A percentile compares a stretch with the other conserved stretches of the same genome.
Evolutionary conservation across 1,284 basidiomycete species (phyloP).

Genomic region (Ceraceosorus bombacis): DNA sequence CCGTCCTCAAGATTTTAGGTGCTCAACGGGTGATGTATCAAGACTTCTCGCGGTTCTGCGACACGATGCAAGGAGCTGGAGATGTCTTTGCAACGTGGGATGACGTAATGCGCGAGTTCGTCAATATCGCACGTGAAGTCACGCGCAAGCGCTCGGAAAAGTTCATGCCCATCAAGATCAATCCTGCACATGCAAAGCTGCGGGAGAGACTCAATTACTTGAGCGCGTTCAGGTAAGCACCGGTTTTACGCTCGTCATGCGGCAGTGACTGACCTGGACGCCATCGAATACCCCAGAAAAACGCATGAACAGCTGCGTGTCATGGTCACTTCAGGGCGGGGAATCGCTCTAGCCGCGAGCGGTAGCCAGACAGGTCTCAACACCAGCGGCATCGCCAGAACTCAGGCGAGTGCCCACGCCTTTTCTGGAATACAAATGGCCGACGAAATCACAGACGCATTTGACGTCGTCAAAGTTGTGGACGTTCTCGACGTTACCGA

Average conservation of each 20-base stretch:
- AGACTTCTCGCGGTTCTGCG: conserved; percentile 87
- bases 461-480: conserved; percentile 89
- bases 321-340: conserved; percentile 92
- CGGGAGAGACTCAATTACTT: conserved; percentile 83
- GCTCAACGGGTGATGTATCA: conserved; percentile 85
- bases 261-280: too few species aligned
- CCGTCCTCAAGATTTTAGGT: conserved; percentile 80
- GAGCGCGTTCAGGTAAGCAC: conserved; percentile 61
- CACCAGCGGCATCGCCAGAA: conserved; percentile 3
- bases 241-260: not conserved
- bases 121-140: conserved; percentile 89
- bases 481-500: conserved; percentile 74
- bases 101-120: conserved; percentile 94
- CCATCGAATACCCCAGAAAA: conserved; percentile 51
- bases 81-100: conserved; percentile 92
- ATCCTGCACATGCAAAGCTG: conserved; percentile 79
- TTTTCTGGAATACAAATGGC: conserved; percentile 79
- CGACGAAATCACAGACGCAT: conserved; percentile 81
- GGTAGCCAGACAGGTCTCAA: conserved; percentile 10
- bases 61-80: conserved; percentile 67
- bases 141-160: conserved; percentile 83
- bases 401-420: conserved; percentile 19
- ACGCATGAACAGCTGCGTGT: conserved; percentile 95
- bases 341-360: conserved; percentile 37
- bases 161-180: conserved; percentile 95